Evolutionary conservation across 2,329 filamentous ascomycete genomes (phyloP), one percentile per base, ranked within the genome.

Genomic region (Cladosporium velox): DNA sequence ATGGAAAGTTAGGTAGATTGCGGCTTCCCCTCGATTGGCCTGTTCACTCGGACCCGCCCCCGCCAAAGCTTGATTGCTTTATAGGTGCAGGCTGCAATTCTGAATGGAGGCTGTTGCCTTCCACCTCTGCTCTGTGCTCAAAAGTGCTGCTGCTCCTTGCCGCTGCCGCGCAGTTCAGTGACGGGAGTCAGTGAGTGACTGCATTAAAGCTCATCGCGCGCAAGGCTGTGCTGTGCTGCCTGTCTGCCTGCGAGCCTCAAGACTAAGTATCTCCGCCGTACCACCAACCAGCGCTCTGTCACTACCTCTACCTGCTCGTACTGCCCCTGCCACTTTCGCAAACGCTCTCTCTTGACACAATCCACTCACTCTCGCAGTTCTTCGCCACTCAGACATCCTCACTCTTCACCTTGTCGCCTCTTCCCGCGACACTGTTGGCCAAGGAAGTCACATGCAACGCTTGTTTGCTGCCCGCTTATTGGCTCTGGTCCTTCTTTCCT

Each of bases 21-120:
- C 34, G 12, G 11, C 24, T 24, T 38, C 18, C 24, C 38, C 35
- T 41, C 26, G 14, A 59, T 59, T 59, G 57, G 57, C 8, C 41
- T 11, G n/a, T 47, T 18, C 35, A 12, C 3, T 4, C 28, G 15
- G 59, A 35, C 59, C 59, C 59, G 28, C 59, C 59, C 44, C 59
- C 59, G 14, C 59, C 18, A 54, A 52, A 51, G 59, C 32, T 34
- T 62, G 44, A 38, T 18, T 24, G 14, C 3, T 35, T 21, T 34
- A 55, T 55, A 55, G 52, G 52, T 30, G 47, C 51, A 54, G 51
- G 51, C 51, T 15, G 51, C 51, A 54, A 12, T 11, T 54, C 28
- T 54, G 51, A 54, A 28, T 54, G 51, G 51, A 32, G 12, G 52
- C 52, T 55, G 52, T 30, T 55, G 52, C 52, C 52, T 55, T 18